Evolutionary conservation across 805 yeast genomes (phyloP), one percentile per base, ranked within the genome.

Genomic region (Kazachstania kunashirensis): DNA sequence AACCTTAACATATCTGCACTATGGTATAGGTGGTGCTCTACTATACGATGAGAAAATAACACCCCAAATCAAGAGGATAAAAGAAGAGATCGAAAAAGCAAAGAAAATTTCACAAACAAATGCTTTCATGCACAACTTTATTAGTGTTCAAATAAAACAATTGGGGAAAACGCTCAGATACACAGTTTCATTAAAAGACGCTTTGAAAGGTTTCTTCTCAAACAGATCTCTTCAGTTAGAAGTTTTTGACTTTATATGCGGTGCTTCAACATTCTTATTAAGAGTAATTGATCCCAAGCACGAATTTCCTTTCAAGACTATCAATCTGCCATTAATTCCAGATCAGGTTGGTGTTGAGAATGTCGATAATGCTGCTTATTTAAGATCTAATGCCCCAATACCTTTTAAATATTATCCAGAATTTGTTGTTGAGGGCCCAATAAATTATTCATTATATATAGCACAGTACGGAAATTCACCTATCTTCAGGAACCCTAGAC

Each of bases 371-470:
- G 73, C 77, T n/a, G 89, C 79, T 31, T 77, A 70, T 49, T 64
- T 81, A 48, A 71, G 83, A 49, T 61, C 68, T 8, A 63, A 76
- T 42, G 70, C 89, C 0, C 89, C 94, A 5, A 49, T 58, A 13
- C 92, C 92, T 2, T 85, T 89, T 71, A 79, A 75, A 48, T 83
- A 73, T 55, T 79, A 68, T 42, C 98, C 98, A 0, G 97, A 92
- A 57, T 84, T 74, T 50, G 67, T 81, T 32, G 60, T 92, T 13
- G 97, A 92, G 52, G 92, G 94, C 2, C 70, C 84, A 10, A 70
- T 88, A 21, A 77, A 76, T 48, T 84, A 79, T 54, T 68, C 83
- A 39, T 73, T 77, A 41, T 76, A 73, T 50, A 68, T 81, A 49
- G 66, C 75, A 11, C 67, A 69, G 49, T 74, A 67, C 57, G 56